Evolutionary conservation across 257 asterid genomes (phyloP), one percentile per base, ranked within the genome.

Genomic region (Hygrophila difformis): DNA sequence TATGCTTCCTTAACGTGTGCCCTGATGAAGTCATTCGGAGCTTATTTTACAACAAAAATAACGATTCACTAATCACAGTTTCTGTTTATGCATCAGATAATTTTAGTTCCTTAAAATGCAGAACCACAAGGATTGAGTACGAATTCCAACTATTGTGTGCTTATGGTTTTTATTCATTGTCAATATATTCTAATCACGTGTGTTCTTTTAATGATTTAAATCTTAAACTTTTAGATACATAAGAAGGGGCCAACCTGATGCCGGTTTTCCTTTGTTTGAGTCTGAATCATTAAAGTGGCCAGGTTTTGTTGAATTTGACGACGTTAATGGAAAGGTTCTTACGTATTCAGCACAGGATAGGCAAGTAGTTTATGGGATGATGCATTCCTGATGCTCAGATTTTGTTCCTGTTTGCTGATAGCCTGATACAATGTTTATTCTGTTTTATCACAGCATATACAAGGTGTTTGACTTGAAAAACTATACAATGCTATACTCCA

Each of bases 21-120:
- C 78, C 81, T 13, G 93, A 84, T 44, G 95, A 84, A 76, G 95
- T 84, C n/a, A 81, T 84, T 59, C 74, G 95, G 56, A 84, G 95
- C 65, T 77, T 84, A 68, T 84, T 84, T 67, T 84, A 81, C 72
- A 84, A 84, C 68, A 84, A 84, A 64, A 84, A 81, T 57, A 84
- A 84, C 57, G 95, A 84, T 57, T 84, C 95, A 1, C 87, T 84
- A 21, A 84, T 84, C 72, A 84, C 93, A 8, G 94, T 84, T 46
- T 84, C 94, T 13, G 94, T 84, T 46, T 80, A 84, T 61, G 88
- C 83, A 16, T 77, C 84, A 24, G 94, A 84, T 61, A 77, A 80
- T 50, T 84, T 72, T 67, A 84, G 93, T 51, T 80, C 85, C 56
- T 51, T 80, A 64, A 84, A 80, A 66, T 84, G 94, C 81, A 68